These are phyloP conservation scores for Mesembryanthemum crystallinum DNA, from an alignment of 148 eudicot genomes.

Conservation along the genomic window DNA sequence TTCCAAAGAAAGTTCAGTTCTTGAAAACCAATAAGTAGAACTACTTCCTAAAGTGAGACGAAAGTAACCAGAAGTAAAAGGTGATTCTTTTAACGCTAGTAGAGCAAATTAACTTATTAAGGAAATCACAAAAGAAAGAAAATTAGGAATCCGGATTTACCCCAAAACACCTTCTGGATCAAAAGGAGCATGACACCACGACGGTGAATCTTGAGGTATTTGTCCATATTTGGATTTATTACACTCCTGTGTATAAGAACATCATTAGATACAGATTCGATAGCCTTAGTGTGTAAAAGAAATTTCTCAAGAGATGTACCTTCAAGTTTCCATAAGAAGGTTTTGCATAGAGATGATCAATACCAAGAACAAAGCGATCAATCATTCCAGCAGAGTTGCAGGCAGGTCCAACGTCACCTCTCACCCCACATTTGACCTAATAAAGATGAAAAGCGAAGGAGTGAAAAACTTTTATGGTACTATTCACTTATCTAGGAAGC, in stretches of 20 bases:
- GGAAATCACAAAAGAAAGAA: too few relatives aligned
- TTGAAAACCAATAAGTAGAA: neutral
- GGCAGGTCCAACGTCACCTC: conserved; percentile 79
- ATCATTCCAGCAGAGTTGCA: conserved; percentile 88
- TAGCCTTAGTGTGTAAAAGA: neutral
- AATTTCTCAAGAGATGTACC: conserved; percentile 39
- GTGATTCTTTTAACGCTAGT: neutral
- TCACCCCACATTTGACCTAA: conserved; percentile 64
- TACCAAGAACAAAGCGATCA: conserved; percentile 71
- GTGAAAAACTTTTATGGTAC: neutral
- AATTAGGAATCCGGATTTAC: conserved; percentile 33
- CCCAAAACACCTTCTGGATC: conserved; percentile 94
- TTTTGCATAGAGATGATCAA: conserved; percentile 61
- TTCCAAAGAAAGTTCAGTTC: neutral
- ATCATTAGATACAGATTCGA: neutral
- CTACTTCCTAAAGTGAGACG: neutral
- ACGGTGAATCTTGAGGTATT: conserved; percentile 53
- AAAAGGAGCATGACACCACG: conserved; percentile 92
- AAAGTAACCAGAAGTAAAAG: neutral
- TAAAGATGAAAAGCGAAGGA: conserved; percentile 5
- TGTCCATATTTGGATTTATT: conserved; percentile 47
- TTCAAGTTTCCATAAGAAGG: conserved; percentile 62
- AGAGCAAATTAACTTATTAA: neutral
- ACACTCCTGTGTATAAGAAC: conserved; percentile 49
- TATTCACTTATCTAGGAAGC: neutral